These are phyloP conservation scores for Pichia deserticola DNA, from an alignment of 805 yeast species.

Conservation along the genomic window DNA sequence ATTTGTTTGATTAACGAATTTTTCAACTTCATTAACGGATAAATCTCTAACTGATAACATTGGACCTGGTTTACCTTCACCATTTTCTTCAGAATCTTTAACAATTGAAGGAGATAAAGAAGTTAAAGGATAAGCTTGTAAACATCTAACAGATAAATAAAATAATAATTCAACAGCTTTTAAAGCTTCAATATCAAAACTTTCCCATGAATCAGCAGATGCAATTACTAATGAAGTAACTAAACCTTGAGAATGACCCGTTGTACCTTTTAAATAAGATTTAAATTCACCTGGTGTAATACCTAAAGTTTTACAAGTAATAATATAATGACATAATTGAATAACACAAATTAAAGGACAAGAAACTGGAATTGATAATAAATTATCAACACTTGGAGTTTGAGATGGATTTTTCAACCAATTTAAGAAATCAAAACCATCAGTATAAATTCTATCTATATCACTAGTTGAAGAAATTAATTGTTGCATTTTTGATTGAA, in stretches of 20 bases:
- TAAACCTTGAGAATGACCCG: conserved; percentile 89
- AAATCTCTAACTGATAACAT: conserved; percentile 94
- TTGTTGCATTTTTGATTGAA: conserved; percentile 59
- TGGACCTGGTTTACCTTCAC: conserved; percentile 96
- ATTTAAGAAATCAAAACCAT: conserved; percentile 79
- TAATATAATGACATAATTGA: conserved; percentile 88
- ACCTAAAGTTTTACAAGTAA: conserved; percentile 79
- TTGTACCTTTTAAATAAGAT: conserved; percentile 59
- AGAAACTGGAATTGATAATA: conserved; percentile 85
- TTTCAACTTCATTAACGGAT: conserved; percentile 69
- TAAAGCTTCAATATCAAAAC: conserved; percentile 62
- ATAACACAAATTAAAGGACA: conserved; percentile 97
- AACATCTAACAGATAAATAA: conserved; percentile 89
- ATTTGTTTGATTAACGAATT: conserved; percentile 78
- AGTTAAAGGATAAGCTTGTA: conserved; percentile 85
- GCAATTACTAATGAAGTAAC: conserved; percentile 91
- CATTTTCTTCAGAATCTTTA: conserved; percentile 85
- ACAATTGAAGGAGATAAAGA: conserved; percentile 89
- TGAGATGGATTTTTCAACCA: conserved; percentile 84
- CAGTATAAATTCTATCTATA: conserved; percentile 83
- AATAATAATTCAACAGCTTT: conserved; percentile 81
- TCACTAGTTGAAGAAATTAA: conserved; percentile 67
- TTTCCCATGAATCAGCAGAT: conserved; percentile 74
- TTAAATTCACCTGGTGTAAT: conserved; percentile 85
- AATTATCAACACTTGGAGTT: conserved; percentile 84